Conservation (phyloP, 2,329 filamentous ascomycete species). For the Fusarium sp. region DNA sequence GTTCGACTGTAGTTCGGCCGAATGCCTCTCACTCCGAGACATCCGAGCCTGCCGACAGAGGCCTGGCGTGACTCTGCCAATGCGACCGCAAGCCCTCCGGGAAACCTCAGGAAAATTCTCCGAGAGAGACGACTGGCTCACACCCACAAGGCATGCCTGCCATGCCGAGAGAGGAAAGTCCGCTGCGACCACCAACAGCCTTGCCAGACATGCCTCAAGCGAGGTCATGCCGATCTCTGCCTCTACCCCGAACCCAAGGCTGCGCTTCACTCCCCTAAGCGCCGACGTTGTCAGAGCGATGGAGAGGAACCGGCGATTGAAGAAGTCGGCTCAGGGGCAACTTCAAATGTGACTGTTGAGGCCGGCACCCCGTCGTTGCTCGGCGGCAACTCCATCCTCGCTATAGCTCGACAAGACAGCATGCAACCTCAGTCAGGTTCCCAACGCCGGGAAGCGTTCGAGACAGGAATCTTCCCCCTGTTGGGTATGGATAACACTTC, state of each 20-base stretch:
- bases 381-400: conserved; percentile 30
- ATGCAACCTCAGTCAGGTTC: conserved; percentile 8
- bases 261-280: not conserved
- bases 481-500: conserved; percentile 17
- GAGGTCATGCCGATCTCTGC: conserved; percentile 25
- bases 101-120: conserved; percentile 9
- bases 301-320: not conserved
- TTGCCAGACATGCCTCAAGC: conserved; percentile 27
- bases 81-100: not conserved
- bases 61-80: not conserved
- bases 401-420: conserved; percentile 14
- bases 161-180: conserved; percentile 28
- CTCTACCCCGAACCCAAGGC: conserved; percentile 1
- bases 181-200: conserved; percentile 27
- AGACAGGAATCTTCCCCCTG: conserved; percentile 31
- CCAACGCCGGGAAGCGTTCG: conserved; percentile 26
- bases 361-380: conserved; percentile 12
- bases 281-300: not conserved
- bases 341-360: not conserved
- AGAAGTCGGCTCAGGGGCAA: not conserved
- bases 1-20: not conserved
- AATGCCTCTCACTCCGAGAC: not conserved
- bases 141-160: conserved; percentile 57
- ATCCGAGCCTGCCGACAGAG: not conserved
- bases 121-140: conserved; percentile 15